Conservation (phyloP, 2,329 filamentous ascomycete species). For the Hirsutella rhossiliensis region DNA sequence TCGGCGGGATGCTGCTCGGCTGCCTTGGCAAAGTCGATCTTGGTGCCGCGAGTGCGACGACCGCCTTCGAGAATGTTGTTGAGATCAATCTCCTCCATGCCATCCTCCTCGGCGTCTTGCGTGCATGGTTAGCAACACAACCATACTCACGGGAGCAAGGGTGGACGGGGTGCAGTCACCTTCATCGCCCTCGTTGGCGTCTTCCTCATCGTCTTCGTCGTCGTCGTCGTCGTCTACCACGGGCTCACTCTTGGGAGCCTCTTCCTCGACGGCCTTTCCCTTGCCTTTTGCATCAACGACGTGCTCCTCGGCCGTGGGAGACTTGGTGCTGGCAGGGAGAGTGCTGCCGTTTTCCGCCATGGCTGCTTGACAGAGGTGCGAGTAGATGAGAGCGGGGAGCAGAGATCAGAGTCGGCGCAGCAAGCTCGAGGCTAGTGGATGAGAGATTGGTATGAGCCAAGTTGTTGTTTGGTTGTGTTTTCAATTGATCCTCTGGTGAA, state of each 20-base stretch:
- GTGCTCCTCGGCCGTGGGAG: conserved; percentile 22
- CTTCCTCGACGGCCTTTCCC: conserved; percentile 57
- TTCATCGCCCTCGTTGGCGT: conserved; percentile 10
- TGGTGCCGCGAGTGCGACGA: conserved; percentile 79
- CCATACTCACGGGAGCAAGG: not conserved
- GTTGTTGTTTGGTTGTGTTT: conserved; percentile 1
- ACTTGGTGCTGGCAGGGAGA: conserved; percentile 26
- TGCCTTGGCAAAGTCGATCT: conserved; percentile 89
- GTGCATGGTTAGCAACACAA: conserved; percentile 12
- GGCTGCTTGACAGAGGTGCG: not conserved
- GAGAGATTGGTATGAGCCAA: not conserved
- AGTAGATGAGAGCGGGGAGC: not conserved
- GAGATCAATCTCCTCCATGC: conserved; percentile 82
- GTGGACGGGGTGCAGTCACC: too few relatives aligned
- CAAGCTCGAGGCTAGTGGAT: not conserved
- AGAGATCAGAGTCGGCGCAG: too few relatives aligned
- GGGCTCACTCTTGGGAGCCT: conserved; percentile 42
- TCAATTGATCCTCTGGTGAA: not conserved
- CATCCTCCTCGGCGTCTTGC: conserved; percentile 55
- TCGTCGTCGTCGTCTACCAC: conserved; percentile 64
- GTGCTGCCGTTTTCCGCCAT: conserved; percentile 40
- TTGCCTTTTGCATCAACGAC: conserved; percentile 64
- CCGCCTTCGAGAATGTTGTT: conserved; percentile 74
- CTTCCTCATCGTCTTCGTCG: conserved; percentile 33
- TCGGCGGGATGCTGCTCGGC: conserved; percentile 63